Base-by-base conservation (phyloP, 371 early-diverging fungal species). In the Rhizopus stolonifer region DNA sequence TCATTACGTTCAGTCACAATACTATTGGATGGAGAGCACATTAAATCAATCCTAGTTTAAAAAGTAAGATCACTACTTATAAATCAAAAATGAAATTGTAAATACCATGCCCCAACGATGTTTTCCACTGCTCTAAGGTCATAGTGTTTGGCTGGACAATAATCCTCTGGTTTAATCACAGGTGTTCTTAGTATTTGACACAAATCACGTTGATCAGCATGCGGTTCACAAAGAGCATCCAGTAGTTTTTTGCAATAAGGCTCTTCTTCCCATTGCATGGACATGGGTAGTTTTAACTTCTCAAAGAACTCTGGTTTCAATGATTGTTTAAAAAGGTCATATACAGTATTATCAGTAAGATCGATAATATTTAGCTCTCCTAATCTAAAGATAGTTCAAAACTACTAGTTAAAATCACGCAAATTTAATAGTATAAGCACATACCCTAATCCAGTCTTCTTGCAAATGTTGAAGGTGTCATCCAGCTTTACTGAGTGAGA, bases 331-430 rank as follows among this genome's bases (percentile, higher is more conserved):
- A 29, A 46, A 18, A 46, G 29, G 26, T 46, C 46, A 46, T 31
- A 31, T 31, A 31, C 26, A 46, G n/a, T 25, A 46, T 31, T 25
- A 31, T 46, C 46, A 17, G 46, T 31, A 32, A 29, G 32, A 39
- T 52, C 45, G 13, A 52, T 52, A 33, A 52, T 52, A 25, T 45
- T 45, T 18, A 44, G 43, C 45, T 32, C 32, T 15, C 45, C 46
- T 25, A 52, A 34, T 23, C 53, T 52, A 17, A 46, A 29, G 19
- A 18, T 29, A 46, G 18, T 29, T 29, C 46, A 46, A 46, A 46
- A 14, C 25, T 7, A 29, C n/a, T 46, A 46, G 34, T 18, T 29
- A 29, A 46, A 46, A 17, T 46, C 46, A 46, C 25, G 23, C 44
- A 46, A 15, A 46, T 25, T 26, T 46, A 15, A 46, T 26, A 46